These are phyloP conservation scores for Acanthamoeba lenticulata DNA, from an alignment of 208 protist species.

Conservation along the genomic window DNA sequence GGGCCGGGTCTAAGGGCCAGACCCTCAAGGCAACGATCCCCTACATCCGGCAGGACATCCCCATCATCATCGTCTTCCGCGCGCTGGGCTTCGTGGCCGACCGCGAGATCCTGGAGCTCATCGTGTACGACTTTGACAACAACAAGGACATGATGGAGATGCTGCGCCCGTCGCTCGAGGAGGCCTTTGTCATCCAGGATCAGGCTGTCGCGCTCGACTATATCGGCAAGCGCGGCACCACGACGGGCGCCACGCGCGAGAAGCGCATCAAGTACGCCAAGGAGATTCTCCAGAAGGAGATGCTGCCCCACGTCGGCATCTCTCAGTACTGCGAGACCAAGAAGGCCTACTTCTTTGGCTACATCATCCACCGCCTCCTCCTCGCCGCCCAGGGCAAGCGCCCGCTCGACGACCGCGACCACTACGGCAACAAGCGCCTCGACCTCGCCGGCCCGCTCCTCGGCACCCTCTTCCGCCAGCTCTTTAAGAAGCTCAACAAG, in stretches of 20 bases:
- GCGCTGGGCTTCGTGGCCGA: slow-evolving; percentile 97
- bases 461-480: slow-evolving; percentile 86
- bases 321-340: slow-evolving; percentile 89
- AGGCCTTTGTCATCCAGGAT: slow-evolving; percentile 91
- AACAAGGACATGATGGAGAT: slow-evolving; percentile 93
- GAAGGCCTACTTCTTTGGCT: slow-evolving; percentile 91
- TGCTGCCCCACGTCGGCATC: slow-evolving; percentile 93
- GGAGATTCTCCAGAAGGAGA: slow-evolving; percentile 93
- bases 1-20: slow-evolving; percentile 21
- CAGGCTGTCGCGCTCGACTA: slow-evolving; percentile 96
- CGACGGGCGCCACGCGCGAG: slow-evolving; percentile 81
- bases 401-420: slow-evolving; percentile 93
- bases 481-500: slow-evolving; percentile 80
- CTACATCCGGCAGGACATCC: slow-evolving; percentile 91
- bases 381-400: slow-evolving; percentile 87
- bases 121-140: slow-evolving; percentile 91
- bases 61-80: slow-evolving; percentile 96
- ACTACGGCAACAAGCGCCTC: slow-evolving; percentile 95
- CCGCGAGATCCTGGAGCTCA: slow-evolving; percentile 95
- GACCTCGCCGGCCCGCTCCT: slow-evolving; percentile 95
- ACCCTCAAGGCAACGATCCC: slow-evolving; percentile 85
- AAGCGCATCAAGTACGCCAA: slow-evolving; percentile 94
- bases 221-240: slow-evolving; percentile 94
- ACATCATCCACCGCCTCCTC: slow-evolving; percentile 92
- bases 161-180: slow-evolving; percentile 97